Base-by-base conservation (phyloP, 2,329 filamentous ascomycete species). In the Metarhizium brunneum region DNA sequence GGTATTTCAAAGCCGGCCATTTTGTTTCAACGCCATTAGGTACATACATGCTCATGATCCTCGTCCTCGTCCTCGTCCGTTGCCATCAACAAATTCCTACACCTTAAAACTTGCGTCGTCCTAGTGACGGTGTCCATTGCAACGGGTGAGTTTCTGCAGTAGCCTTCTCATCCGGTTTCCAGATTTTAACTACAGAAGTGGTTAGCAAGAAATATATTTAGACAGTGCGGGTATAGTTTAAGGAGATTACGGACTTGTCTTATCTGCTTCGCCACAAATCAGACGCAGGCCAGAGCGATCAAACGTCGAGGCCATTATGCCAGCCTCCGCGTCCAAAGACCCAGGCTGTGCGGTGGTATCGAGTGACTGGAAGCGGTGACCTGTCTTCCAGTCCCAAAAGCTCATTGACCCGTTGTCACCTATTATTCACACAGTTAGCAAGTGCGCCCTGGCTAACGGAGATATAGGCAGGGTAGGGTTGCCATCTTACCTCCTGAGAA, bases 331-430 rank as follows among this genome's bases (percentile, higher is more conserved):
- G 65, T 97, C 92, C 29, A 99, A 76, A 18, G 89, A 95, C 52
- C 94, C 94, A 0, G 94, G 94, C 69, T 99, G 94, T 0, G 94
- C 94, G 7, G 90, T 90, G 3, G 90, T 95, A 63, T 99, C 92
- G 13, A 92, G 80, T 8, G 84, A 82, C 72, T 99, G 94, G 75
- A 94, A 99, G 50, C 88, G 82, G 68, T 99, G 84, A 0, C 95
- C 94, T 0, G 91, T 88, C 74, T 97, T 97, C 94, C 94, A 99
- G 70, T 99, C 95, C 88, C 92, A 99, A 77, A 99, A 99, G 62
- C 85, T 89, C 78, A 97, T 94, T 40, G 89, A 95, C 45, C 95
- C 94, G 64, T 99, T 96, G 67, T 99, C 94, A 50, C 86, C 73
- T 75, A 0, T 29, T 14, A 14, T 11, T 6, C 20, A 30, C 25